Conservation (phyloP, 2,329 filamentous ascomycete species). For the Penicillium verrucosum region DNA sequence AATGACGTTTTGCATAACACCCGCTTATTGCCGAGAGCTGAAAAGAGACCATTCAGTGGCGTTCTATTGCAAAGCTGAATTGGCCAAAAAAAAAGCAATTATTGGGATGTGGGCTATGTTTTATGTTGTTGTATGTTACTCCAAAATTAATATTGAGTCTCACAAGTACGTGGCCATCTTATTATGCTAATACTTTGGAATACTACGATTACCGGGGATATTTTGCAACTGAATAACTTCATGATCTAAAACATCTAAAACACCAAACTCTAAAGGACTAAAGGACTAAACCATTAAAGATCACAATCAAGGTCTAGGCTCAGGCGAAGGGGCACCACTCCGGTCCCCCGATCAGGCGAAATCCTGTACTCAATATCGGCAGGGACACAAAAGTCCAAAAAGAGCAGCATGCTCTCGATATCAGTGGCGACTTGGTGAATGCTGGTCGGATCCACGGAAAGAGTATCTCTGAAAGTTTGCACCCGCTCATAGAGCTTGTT, state of each 20-base stretch:
- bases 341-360: background rate
- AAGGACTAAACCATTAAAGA: background rate
- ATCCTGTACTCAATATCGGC: background rate
- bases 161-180: background rate
- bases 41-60: background rate
- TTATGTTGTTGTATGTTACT: background rate
- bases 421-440: background rate
- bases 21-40: background rate
- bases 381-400: background rate
- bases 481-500: background rate
- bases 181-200: background rate
- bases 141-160: background rate
- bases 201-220: background rate
- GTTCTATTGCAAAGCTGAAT: background rate
- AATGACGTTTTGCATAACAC: conserved; percentile 1
- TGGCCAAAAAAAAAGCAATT: background rate
- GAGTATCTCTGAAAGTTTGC: background rate
- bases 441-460: background rate
- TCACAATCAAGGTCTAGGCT: background rate
- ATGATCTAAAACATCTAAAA: background rate
- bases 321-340: conserved; percentile 7
- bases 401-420: background rate
- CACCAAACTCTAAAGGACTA: background rate
- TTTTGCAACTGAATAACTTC: background rate
- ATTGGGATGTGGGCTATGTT: no score